Conservation (phyloP, 2,329 filamentous ascomycete genomes). For the Thielaviopsis punctulata region DNA sequence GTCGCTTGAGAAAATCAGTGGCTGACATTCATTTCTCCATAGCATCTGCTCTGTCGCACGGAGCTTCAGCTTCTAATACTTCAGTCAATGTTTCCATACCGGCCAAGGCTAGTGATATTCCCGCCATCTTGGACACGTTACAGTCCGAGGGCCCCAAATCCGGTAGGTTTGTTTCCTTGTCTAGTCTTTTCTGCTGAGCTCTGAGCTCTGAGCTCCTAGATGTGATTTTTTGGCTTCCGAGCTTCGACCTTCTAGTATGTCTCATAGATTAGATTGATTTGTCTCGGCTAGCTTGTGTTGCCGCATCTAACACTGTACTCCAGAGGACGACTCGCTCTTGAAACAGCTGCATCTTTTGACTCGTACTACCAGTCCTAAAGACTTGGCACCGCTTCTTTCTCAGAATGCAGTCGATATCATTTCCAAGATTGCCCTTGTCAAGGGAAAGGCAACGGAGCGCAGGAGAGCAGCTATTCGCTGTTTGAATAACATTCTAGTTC, state of each 20-base stretch:
- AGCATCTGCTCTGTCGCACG: slow-evolving; percentile 6
- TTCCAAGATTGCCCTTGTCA: slow-evolving; percentile 8
- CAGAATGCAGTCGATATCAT: slow-evolving; percentile 7
- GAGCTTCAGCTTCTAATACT: neutral
- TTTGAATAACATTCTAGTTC: slow-evolving; percentile 13
- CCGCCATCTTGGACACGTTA: slow-evolving; percentile 3
- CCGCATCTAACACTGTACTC: neutral
- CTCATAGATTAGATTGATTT: neutral
- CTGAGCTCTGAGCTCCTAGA: too few species aligned
- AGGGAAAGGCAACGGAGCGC: slow-evolving; percentile 7
- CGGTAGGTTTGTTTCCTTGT: neutral
- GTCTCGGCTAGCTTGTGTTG: neutral
- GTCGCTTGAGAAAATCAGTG: slow-evolving; percentile 3
- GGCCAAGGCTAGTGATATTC: slow-evolving; percentile 9
- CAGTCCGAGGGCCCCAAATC: slow-evolving; percentile 5
- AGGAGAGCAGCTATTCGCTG: slow-evolving; percentile 7
- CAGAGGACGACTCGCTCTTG: slow-evolving; percentile 8
- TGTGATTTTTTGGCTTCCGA: neutral
- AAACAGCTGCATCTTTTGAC: slow-evolving; percentile 11
- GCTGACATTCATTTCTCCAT: slow-evolving; percentile 10
- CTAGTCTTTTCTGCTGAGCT: neutral
- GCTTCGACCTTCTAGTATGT: neutral
- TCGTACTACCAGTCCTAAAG: slow-evolving; percentile 4
- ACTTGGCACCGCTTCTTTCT: slow-evolving; percentile 5
- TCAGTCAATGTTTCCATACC: neutral